A percentile compares a stretch with the other conserved stretches of the same genome.
These are phyloP conservation scores for Candida dajiaensis DNA, from an alignment of 805 yeast species.

Conservation along the genomic window DNA sequence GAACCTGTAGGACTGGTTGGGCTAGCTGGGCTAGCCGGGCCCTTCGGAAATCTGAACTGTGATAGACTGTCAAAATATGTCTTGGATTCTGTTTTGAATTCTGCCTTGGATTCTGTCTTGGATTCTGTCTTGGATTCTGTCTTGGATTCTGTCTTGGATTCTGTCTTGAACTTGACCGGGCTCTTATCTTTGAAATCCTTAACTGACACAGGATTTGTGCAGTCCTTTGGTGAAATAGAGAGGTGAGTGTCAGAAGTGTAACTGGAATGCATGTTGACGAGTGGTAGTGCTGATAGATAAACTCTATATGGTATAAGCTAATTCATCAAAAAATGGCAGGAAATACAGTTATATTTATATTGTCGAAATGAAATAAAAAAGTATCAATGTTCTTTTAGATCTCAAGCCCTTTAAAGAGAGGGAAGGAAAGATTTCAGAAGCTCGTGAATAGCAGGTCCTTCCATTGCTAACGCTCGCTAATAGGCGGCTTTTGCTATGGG, in stretches of 20 bases:
- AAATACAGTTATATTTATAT: too few relatives aligned
- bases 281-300: too few relatives aligned
- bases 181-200: neutral
- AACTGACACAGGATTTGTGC: neutral
- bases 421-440: too few relatives aligned
- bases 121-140: too few relatives aligned
- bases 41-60: slow-evolving; percentile 10
- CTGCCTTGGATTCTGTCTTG: too few relatives aligned
- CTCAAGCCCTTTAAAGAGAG: too few relatives aligned
- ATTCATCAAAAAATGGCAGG: too few relatives aligned
- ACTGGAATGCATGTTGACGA: neutral
- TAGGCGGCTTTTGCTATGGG: neutral
- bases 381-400: too few relatives aligned
- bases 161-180: neutral
- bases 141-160: neutral
- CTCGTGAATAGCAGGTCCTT: too few relatives aligned
- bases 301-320: too few relatives aligned
- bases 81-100: neutral
- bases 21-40: neutral
- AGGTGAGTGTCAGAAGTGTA: neutral
- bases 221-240: neutral
- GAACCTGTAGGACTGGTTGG: neutral
- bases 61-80: slow-evolving; percentile 7
- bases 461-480: neutral
- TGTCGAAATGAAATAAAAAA: too few relatives aligned